Conservation (phyloP, 1,284 basidiomycete species). For the Trichosporon sp. region DNA sequence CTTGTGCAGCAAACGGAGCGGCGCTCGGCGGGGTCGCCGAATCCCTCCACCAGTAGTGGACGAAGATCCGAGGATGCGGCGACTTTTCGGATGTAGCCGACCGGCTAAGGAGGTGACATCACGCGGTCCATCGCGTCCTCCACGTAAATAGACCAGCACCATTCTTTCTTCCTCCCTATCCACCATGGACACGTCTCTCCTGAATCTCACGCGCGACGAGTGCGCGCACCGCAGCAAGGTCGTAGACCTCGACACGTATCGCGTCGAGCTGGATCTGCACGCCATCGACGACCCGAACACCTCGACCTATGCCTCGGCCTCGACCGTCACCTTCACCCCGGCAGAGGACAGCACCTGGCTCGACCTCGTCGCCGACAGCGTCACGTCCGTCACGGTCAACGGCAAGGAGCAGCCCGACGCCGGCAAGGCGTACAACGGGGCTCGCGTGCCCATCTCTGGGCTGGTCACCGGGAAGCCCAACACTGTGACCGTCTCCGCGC, state of each 20-base stretch:
- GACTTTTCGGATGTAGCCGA: neutral
- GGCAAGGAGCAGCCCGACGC: neutral
- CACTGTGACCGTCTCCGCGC: constrained; percentile 6
- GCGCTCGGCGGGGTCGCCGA: neutral
- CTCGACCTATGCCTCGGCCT: constrained; percentile 3
- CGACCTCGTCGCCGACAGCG: constrained; percentile 11
- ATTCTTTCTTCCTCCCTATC: neutral
- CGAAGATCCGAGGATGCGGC: neutral
- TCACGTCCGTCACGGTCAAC: constrained; percentile 20
- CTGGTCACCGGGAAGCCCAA: neutral
- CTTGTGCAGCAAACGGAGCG: neutral
- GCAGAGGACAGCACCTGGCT: constrained; percentile 4
- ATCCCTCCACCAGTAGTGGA: neutral
- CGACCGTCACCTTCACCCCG: constrained; percentile 6
- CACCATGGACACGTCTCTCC: neutral
- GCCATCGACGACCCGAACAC: constrained; percentile 8
- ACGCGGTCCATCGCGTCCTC: neutral
- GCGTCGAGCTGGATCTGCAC: constrained; percentile 8
- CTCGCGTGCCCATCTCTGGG: constrained; percentile 9
- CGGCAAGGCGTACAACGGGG: constrained; percentile 8
- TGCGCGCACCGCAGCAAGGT: constrained; percentile 6
- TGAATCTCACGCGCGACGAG: constrained; percentile 16
- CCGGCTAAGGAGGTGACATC: neutral
- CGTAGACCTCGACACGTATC: constrained; percentile 9
- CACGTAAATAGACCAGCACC: neutral